Evolutionary conservation across 306 rosid species (phyloP), one percentile per base, ranked within the genome.

Genomic region (Quillaja saponaria): DNA sequence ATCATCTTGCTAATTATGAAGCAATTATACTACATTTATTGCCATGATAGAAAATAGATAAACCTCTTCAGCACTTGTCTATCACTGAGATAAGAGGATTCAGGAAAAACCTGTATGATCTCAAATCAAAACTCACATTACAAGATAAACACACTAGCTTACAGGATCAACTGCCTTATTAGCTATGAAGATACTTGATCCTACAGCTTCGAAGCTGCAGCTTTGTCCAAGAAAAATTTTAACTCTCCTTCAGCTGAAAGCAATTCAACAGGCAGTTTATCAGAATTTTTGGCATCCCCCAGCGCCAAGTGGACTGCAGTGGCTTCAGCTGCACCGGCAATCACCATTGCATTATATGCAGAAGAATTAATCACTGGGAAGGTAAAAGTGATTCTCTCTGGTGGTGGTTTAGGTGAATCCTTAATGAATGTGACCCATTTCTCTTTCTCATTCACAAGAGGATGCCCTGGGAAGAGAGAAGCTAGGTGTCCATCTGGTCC

Each of bases 401-500:
- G 94, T 7, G 99, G 99, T 9, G 94, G 99, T 53, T 92, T 92
- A 40, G 99, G 99, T 1, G 99, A 92, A 76, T 92, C 94, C 74
- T 59, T 78, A 15, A 92, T 78, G 80, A 57, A 83, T 69, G 90
- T 58, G 37, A 92, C 96, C 99, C 99, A 92, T 69, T 70, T 89
- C 62, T 85, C 59, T 56, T 81, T 80, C 78, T 92, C 99, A 10
- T 74, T 55, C 62, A 78, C 58, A 52, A 89, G 99, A 62, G 86
- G 85, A 78, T 92, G 96, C 16, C 95, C 94, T 0, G 99, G 99
- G 81, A 92, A 92, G 42, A 92, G 75, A 60, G 99, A 92, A 70
- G 99, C 99, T 40, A 89, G 81, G 16, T 92, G 99, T 31, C 99
- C 96, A 65, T 92, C 99, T 45, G 99, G 99, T 38, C 99, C 99